phyloP scores from a whole-genome alignment of 495 filamentous ascomycete genomes.

The Penicillium antarcticum region DNA sequence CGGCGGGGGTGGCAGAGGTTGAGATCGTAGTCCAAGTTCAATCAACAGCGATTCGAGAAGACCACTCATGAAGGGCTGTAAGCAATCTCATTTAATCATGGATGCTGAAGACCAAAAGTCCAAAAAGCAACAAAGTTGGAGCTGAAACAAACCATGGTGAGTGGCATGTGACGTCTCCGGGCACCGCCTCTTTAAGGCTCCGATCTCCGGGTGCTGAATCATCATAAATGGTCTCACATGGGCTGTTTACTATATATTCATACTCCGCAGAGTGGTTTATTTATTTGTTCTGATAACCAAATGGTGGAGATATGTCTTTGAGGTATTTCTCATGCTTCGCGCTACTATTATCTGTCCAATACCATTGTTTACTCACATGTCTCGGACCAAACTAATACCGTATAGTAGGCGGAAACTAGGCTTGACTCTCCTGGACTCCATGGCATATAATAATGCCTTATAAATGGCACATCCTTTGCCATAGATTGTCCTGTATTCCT shows the following conservation, averaged over 20 bases:
- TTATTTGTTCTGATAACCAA: too few species aligned
- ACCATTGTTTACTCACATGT: not conserved
- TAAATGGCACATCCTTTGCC: not conserved
- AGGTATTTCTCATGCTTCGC: not conserved
- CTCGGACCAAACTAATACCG: not conserved
- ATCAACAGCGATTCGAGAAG: constrained; percentile 72
- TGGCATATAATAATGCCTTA: not conserved
- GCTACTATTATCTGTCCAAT: not conserved
- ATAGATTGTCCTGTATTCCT: not conserved
- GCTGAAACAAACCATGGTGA: not conserved
- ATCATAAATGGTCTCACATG: not conserved
- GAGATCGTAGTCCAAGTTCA: constrained; percentile 72
- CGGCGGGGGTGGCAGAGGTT: constrained; percentile 53
- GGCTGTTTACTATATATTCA: too few species aligned
- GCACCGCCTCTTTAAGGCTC: constrained; percentile 1
- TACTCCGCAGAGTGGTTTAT: too few species aligned
- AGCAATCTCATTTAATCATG: constrained; percentile 13
- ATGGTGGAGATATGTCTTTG: too few species aligned
- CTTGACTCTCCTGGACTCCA: not conserved
- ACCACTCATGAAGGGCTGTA: constrained; percentile 58
- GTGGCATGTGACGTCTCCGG: constrained; percentile 23
- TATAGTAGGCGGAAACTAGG: not conserved
- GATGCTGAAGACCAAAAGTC: not conserved
- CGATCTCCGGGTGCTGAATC: constrained; percentile 16
- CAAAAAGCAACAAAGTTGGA: constrained; percentile 2